These are phyloP conservation scores for Sporobolomyces pararoseus DNA, from an alignment of 768 basidiomycete genomes.

Conservation along the genomic window DNA sequence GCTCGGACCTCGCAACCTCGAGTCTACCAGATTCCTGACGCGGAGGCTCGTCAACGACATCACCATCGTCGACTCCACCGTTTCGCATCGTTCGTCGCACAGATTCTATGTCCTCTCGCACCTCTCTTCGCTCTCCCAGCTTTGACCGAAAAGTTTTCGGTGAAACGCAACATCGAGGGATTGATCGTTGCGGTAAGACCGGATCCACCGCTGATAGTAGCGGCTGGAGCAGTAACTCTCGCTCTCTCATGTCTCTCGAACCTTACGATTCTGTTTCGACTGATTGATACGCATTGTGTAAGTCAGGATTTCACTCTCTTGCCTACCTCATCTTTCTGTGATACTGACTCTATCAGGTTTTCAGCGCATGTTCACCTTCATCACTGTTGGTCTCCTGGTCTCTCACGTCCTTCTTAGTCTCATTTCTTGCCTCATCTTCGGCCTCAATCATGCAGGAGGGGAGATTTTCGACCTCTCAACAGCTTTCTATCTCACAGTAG, in stretches of 20 bases:
- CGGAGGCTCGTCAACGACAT: neutral
- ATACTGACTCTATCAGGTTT: neutral
- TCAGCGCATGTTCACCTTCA: constrained; percentile 29
- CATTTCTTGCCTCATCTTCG: constrained; percentile 21
- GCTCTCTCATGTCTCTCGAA: constrained; percentile 16
- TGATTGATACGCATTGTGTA: constrained; percentile 15
- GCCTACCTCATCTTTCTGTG: neutral
- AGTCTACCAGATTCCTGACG: neutral
- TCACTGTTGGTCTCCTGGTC: neutral
- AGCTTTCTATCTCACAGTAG: constrained; percentile 27
- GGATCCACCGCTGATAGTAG: constrained; percentile 26
- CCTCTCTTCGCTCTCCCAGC: constrained; percentile 15
- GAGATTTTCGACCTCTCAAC: constrained; percentile 32
- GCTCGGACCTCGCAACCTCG: constrained; percentile 3
- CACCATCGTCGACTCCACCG: neutral
- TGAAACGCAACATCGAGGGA: neutral
- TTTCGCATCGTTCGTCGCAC: constrained; percentile 6
- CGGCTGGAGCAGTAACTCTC: constrained; percentile 7
- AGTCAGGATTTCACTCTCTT: neutral
- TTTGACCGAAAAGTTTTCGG: constrained; percentile 15
- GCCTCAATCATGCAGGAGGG: neutral
- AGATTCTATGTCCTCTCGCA: constrained; percentile 15
- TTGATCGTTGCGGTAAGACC: neutral
- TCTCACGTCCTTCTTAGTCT: constrained; percentile 16
- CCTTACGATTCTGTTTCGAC: constrained; percentile 15